Base-by-base conservation (phyloP, 306 rosid species). In the Coriaria nepalensis region DNA sequence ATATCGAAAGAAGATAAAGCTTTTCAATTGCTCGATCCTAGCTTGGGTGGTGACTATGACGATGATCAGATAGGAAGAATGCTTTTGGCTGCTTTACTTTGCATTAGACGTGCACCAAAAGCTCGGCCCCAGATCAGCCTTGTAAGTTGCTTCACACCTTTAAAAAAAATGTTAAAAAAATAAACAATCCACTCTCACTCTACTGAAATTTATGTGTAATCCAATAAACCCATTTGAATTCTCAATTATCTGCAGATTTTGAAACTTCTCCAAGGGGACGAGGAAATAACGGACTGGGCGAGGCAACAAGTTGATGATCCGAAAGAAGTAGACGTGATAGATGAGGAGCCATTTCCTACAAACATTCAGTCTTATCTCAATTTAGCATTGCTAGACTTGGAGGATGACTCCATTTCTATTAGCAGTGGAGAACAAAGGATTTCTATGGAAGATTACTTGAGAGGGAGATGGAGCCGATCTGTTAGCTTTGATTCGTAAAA, bases 261-360 rank as follows among this genome's bases (percentile, higher is more conserved):
- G 76, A 90, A 85, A 66, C 85, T 90, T 59, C 87, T 90, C 47
- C 73, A 53, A 35, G 95, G 98, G 0, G 95, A 85, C 20, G 84
- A 75, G 63, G 95, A 90, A 61, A 78, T 73, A 38, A 73, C 66
- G 35, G 70, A 63, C 48, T 77, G 85, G 85, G 98, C 95, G 55
- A 78, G 70, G 54, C 79, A 68, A 52, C 83, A 80, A 67, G 70
- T 73, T 13, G 51, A 53, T 13, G 69, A 60, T 6, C 64, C 74
- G 2, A 72, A 77, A 54, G 84, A 73, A 60, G 41, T 45, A n/a
- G 82, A 81, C 11, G 66, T 52, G 13, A 53, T 59, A 45, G 90
- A 79, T 33, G 97, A 61, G 47, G 95, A 77, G 60, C 65, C 59
- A 53, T 51, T 61, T 48, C 69, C 63, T 33, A 60, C 63, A 7